Conservation (phyloP, 1,284 basidiomycete species). For the Leucoagaricus sp. region DNA sequence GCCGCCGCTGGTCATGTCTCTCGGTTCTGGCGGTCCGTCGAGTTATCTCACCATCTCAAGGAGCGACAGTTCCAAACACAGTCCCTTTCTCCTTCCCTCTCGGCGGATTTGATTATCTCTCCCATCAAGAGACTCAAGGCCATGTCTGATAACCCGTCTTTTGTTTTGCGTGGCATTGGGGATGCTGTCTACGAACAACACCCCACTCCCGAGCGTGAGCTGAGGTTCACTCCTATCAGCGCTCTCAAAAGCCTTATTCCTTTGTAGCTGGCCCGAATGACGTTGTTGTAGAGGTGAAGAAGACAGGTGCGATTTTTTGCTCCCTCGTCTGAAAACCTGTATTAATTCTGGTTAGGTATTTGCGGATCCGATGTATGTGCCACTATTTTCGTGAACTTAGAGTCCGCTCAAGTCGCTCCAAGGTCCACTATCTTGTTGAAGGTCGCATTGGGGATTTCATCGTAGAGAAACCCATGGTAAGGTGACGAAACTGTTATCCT, state of each 20-base stretch:
- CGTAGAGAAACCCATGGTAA: conserved; percentile 78
- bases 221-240: background rate
- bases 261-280: conserved; percentile 70
- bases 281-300: conserved; percentile 89
- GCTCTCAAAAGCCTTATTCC: conserved; percentile 3
- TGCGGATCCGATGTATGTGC: conserved; percentile 82
- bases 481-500: background rate
- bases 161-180: conserved; percentile 77
- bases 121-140: conserved; percentile 22
- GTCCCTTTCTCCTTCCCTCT: background rate
- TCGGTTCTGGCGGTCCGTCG: conserved; percentile 11
- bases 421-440: conserved; percentile 78
- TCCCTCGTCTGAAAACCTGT: conserved; percentile 12
- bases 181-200: conserved; percentile 76
- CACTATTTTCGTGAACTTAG: background rate
- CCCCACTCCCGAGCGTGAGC: conserved; percentile 73
- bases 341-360: conserved; percentile 58
- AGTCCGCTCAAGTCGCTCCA: conserved; percentile 12
- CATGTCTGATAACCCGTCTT: conserved; percentile 79
- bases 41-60: conserved; percentile 2
- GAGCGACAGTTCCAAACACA: background rate
- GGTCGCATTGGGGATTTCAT: conserved; percentile 81
- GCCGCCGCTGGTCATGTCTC: background rate
- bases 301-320: conserved; percentile 64
- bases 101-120: conserved; percentile 13